A percentile compares a stretch with the other conserved stretches of the same genome.
These are phyloP conservation scores for Trypanosoma lewisi DNA, from an alignment of 208 protist genomes.

Conservation along the genomic window DNA sequence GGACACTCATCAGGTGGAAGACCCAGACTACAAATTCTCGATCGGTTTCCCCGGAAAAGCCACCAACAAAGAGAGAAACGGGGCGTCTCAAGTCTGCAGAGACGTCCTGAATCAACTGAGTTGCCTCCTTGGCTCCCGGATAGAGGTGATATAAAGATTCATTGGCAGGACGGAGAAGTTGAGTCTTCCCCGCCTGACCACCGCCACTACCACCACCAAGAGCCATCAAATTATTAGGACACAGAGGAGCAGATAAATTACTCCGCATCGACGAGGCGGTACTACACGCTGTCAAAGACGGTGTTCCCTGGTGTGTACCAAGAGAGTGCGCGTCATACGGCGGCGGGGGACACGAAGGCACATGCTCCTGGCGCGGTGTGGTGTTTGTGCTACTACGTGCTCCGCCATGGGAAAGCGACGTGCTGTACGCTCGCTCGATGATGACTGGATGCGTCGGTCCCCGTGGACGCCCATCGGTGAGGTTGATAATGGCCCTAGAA, in stretches of 20 bases:
- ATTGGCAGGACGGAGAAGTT: constrained; percentile 10
- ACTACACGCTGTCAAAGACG: constrained; percentile 8
- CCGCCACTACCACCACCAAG: too few species aligned
- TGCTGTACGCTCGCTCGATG: constrained; percentile 71
- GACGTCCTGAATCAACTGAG: constrained; percentile 5
- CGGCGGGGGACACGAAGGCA: background rate
- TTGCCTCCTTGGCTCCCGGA: constrained; percentile 25
- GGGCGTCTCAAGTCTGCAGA: constrained; percentile 9
- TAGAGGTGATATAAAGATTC: constrained; percentile 27
- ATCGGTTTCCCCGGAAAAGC: constrained; percentile 29
- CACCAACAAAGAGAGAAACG: constrained; percentile 42
- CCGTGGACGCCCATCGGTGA: constrained; percentile 44
- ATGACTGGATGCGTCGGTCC: constrained; percentile 78
- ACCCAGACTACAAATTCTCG: constrained; percentile 52
- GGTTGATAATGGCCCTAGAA: constrained; percentile 47
- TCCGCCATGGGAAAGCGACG: constrained; percentile 1
- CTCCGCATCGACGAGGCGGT: constrained; percentile 21
- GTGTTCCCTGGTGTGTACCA: background rate
- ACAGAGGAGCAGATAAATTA: constrained; percentile 15
- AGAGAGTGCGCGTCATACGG: constrained; percentile 1
- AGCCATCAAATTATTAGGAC: background rate
- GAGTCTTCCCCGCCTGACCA: background rate
- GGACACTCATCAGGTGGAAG: constrained; percentile 32
- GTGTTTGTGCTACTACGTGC: constrained; percentile 20
- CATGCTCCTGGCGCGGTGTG: background rate